Base-by-base conservation (phyloP, 352 stramenopile genomes). In the Phytophthora tubulina region DNA sequence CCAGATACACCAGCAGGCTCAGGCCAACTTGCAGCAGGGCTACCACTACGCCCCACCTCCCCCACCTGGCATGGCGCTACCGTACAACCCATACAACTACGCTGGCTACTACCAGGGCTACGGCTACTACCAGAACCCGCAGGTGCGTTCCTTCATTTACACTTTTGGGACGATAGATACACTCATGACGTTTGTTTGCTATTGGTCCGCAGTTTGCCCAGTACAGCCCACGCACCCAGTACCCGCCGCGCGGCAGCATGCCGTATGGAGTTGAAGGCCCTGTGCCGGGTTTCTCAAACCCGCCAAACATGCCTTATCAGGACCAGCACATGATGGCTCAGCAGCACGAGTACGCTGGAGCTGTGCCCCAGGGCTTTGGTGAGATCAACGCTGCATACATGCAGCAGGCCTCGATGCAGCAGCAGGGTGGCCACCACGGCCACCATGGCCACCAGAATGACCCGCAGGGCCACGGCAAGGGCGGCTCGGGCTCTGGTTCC, bases 1-100 rank as follows among this genome's bases (percentile, higher is more conserved):
- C 27, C 84, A 90, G 32, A 78, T 93, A 70, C 87, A 95, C 53
- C 83, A 91, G 52, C 78, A 80, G 56, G 63, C 75, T 4, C 78
- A 76, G 60, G 66, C 77, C 21, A 80, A 80, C 45, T 79, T 77
- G 46, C 88, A 89, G 46, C 88, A 92, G 39, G 83, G 88, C 32
- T 96, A 96, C 75, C 89, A 96, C 73, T 96, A 94, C 55, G 85
- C 86, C 15, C 89, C 89, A 30, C 89, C 87, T 36, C 89, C 89
- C n/a, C 89, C 89, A 32, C 89, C 89, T 30, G 89, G 89, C 31
- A 96, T 96, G 89, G 86, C 89, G 17, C 75, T 96, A 77, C 85
- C 84, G 7, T 96, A 95, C 85, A 95, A 96, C 76, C 89, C 89
- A 56, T 96, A 96, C 80, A 96, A 93, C 72, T 96, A 96, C 69